Conservation (phyloP, 2,329 filamentous ascomycete genomes). For the Alternaria hordeiaustralica region DNA sequence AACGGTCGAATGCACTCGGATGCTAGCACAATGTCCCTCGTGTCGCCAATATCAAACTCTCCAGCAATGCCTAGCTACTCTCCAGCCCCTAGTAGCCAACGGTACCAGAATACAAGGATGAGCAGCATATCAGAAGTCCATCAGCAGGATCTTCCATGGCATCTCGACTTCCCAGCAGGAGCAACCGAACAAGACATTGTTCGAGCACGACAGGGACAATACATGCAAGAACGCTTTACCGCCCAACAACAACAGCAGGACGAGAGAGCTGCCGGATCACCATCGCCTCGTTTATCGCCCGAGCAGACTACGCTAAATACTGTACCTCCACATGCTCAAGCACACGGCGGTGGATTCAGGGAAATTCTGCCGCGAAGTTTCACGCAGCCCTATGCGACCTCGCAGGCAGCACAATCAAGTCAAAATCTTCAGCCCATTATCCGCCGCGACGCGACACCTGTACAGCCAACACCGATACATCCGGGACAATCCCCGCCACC, state of each 20-base stretch:
- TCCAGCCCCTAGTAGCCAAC: slow-evolving; percentile 22
- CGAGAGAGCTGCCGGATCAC: slow-evolving; percentile 38
- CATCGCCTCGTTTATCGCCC: slow-evolving; percentile 37
- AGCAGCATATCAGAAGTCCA: slow-evolving; percentile 45
- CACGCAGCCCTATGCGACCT: slow-evolving; percentile 32
- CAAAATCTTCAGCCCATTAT: slow-evolving; percentile 13
- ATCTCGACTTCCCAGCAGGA: slow-evolving; percentile 43
- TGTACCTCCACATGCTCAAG: slow-evolving; percentile 16
- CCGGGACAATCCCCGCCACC: slow-evolving; percentile 23
- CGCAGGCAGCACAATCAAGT: slow-evolving; percentile 16
- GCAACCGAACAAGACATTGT: slow-evolving; percentile 47
- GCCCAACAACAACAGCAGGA: slow-evolving; percentile 42
- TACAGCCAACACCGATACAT: slow-evolving; percentile 33
- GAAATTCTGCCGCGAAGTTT: slow-evolving; percentile 44
- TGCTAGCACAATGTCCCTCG: slow-evolving; percentile 35
- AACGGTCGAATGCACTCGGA: slow-evolving; percentile 36
- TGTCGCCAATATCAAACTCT: slow-evolving; percentile 40
- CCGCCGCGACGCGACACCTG: slow-evolving; percentile 19
- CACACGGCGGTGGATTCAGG: slow-evolving; percentile 38
- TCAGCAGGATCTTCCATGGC: slow-evolving; percentile 40
- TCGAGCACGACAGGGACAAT: slow-evolving; percentile 44
- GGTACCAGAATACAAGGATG: slow-evolving; percentile 39
- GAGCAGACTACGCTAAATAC: slow-evolving; percentile 26
- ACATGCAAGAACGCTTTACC: slow-evolving; percentile 43
- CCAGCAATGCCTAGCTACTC: slow-evolving; percentile 21